Evolutionary conservation across 192 early-diverging fungal genomes (phyloP).

Genomic region (Spizellomyces sp.): DNA sequence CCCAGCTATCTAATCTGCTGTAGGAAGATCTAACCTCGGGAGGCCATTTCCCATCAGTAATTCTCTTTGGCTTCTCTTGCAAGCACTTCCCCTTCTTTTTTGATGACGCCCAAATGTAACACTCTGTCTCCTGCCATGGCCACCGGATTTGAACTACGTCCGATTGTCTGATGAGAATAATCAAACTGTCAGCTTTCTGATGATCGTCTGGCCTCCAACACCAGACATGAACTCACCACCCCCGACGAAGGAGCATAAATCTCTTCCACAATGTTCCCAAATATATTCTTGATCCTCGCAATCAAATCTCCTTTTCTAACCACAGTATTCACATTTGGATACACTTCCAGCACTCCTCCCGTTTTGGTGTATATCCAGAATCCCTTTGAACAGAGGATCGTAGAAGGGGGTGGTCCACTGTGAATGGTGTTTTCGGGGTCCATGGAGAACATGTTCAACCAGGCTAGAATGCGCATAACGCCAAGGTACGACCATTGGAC

Average conservation of each 20-base stretch:
- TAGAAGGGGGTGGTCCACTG: slow-evolving; percentile 37
- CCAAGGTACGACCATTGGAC: slow-evolving; percentile 72
- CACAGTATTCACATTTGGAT: slow-evolving; percentile 79
- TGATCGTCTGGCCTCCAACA: background rate
- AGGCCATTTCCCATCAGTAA: slow-evolving; percentile 33
- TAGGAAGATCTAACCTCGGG: too few species aligned
- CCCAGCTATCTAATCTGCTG: too few species aligned
- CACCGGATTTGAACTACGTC: slow-evolving; percentile 83
- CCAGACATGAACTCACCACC: slow-evolving; percentile 53
- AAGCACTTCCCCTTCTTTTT: slow-evolving; percentile 53
- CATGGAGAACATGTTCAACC: slow-evolving; percentile 61
- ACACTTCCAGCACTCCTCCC: slow-evolving; percentile 85
- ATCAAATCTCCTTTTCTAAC: slow-evolving; percentile 82
- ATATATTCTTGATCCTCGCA: slow-evolving; percentile 85
- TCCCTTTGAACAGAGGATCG: slow-evolving; percentile 54
- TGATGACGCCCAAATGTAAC: slow-evolving; percentile 77
- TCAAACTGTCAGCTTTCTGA: background rate
- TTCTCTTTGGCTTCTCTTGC: slow-evolving; percentile 55
- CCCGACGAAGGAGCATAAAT: slow-evolving; percentile 81
- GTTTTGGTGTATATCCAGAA: slow-evolving; percentile 86
- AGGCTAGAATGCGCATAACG: slow-evolving; percentile 67
- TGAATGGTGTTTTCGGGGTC: slow-evolving; percentile 16
- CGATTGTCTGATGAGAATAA: slow-evolving; percentile 50
- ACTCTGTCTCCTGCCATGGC: slow-evolving; percentile 86
- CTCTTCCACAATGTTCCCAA: slow-evolving; percentile 83